Evolutionary conservation across 371 early-diverging fungal genomes (phyloP).

Genomic region (Apophysomyces ossiformis): DNA sequence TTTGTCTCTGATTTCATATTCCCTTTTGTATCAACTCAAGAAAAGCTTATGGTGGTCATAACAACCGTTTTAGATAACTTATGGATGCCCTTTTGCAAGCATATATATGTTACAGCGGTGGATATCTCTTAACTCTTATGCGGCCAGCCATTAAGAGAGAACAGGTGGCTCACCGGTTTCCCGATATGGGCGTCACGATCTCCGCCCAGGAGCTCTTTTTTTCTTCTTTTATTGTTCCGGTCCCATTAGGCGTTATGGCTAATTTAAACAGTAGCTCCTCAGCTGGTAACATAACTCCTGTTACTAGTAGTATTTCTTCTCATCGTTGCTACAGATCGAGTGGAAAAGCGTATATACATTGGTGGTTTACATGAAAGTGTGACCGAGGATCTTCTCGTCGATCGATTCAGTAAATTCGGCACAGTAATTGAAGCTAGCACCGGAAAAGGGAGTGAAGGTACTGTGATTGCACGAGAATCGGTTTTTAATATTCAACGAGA

Average conservation of each 20-base stretch:
- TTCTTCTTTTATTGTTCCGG: no score
- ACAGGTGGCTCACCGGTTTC: no score
- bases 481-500: background rate
- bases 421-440: conserved; percentile 54
- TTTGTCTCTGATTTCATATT: no score
- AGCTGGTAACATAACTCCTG: background rate
- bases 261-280: background rate
- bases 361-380: conserved; percentile 73
- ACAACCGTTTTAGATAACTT: no score
- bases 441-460: conserved; percentile 49
- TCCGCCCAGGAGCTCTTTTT: no score
- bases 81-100: no score
- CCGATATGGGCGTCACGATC: no score
- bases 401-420: conserved; percentile 78
- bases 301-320: background rate
- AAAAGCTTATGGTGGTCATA: no score
- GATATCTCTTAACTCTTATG: no score
- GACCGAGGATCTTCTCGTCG: conserved; percentile 58
- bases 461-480: background rate
- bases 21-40: no score
- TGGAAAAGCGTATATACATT: conserved; percentile 72
- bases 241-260: background rate
- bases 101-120: no score
- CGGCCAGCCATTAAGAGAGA: no score
- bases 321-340: conserved; percentile 14